Evolutionary conservation across 306 rosid species (phyloP), one percentile per base, ranked within the genome.

Genomic region (Vicia faba): DNA sequence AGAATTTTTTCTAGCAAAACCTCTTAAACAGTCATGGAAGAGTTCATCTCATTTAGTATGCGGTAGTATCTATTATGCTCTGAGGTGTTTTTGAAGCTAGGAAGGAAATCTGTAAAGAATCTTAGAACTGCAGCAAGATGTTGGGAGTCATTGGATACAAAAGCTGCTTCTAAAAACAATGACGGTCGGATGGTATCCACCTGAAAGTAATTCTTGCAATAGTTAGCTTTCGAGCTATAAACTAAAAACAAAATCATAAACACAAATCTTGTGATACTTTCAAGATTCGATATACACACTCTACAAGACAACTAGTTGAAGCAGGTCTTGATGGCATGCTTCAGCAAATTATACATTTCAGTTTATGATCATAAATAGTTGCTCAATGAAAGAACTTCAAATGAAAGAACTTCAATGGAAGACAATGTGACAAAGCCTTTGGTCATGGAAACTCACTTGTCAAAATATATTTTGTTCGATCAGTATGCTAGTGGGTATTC

Each of bases 151-250:
- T 66, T 85, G 41, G 92, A 85, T 31, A 79, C 79, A 59, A 80
- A 82, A 60, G 97, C 96, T 4, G 89, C 88, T 79, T 95, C 91
- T 12, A 90, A 95, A 85, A 90, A 95, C 86, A 90, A 69, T n/a
- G 96, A 85, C 33, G 99, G 86, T 51, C 91, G 82, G 64, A 95
- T 66, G 28, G 83, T 86, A 60, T 78, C 83, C 79, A 90, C 97
- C 99, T 95, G 91, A 72, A 77, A 68, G 56, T 67, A 78, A 70
- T 66, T 73, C 40, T 63, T 55, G 53, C 16, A 51, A 54, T 41
- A 14, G 74, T 75, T 36, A 78, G 71, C 40, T 14, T 31, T 18
- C 29, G 15, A 64, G 56, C 26, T 56, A 8, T 35, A 55, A 58
- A 61, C 46, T 58, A 20, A 15, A 29, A 26, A n/a, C 71, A 74